phyloP scores from a whole-genome alignment of 1,284 basidiomycete species.

The Melampsora larici-populina region DNA sequence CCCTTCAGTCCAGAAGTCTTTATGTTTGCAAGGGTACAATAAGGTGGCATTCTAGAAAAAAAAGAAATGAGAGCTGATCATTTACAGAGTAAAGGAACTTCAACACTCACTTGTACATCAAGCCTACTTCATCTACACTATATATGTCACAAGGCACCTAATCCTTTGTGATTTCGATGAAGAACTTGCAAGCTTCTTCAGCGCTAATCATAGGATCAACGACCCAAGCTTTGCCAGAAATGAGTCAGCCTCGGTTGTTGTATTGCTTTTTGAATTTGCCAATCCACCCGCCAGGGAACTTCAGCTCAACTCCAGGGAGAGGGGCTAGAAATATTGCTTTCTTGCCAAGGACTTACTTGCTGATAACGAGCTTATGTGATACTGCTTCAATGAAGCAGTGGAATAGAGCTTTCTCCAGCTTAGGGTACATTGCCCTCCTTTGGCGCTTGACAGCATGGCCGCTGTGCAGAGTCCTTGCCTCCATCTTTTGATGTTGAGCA shows the following conservation, averaged over 20 bases:
- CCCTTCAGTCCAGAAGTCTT: neutral
- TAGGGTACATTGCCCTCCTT: conserved; percentile 43
- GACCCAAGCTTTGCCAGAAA: neutral
- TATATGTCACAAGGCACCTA: neutral
- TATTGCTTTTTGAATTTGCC: neutral
- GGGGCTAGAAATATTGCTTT: conserved; percentile 6
- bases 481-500: neutral
- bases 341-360: conserved; percentile 52
- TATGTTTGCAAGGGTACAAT: neutral
- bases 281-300: conserved; percentile 16
- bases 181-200: neutral
- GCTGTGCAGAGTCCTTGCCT: neutral
- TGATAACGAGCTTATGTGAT: conserved; percentile 48
- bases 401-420: conserved; percentile 52
- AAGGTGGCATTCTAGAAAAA: neutral
- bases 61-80: no score
- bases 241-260: neutral
- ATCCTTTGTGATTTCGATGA: neutral
- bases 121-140: neutral
- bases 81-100: neutral
- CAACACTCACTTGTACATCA: neutral
- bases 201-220: neutral
- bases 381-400: conserved; percentile 53
- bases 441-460: neutral
- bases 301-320: conserved; percentile 52